Evolutionary conservation across 805 yeast species (phyloP), one percentile per base, ranked within the genome.

Genomic region (Wickerhamomyces queroliae): DNA sequence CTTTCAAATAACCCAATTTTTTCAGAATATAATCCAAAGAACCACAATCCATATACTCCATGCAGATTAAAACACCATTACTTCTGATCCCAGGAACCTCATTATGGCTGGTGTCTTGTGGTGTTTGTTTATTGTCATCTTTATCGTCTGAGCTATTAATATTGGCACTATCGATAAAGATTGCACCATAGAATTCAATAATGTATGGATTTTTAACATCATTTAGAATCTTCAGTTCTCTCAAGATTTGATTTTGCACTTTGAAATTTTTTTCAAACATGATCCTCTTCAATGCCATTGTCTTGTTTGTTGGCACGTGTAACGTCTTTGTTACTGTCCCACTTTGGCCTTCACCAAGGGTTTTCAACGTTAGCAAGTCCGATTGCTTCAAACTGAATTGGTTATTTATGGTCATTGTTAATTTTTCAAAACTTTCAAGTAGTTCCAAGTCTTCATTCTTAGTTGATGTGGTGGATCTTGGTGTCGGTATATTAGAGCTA

Each of bases 1-100:
- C 83, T 3, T 85, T 83, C 27, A 85, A 67, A 11, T 80, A 78
- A 5, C 89, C 88, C 33, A 71, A 62, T 5, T 69, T 59, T 40
- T 72, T 71, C 45, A 81, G 64, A 19, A 91, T 81, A 45, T 85
- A 79, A 57, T 93, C 98, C 27, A 91, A 67, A 0, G 97, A 88
- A 0, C 96, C 91, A 61, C 96, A 86, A 61, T 91, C 95, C 77
- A 91, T 86, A 62, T 86, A 90, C 62, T 91, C 98, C 95, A 90
- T 89, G 58, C 95, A 83, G 44, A 93, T 84, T 12, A 88, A 82
- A 15, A 93, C 90, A 45, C 87, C 85, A 53, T 76, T 76, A 45
- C 67, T 62, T 11, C 47, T 50, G 7, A 56, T 41, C 9, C 48
- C 45, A 8, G 50, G 35, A 12, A 45, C 46, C 11, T 52, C 59